Base-by-base conservation (phyloP, 2,329 filamentous ascomycete species). In the Phoma sp. region DNA sequence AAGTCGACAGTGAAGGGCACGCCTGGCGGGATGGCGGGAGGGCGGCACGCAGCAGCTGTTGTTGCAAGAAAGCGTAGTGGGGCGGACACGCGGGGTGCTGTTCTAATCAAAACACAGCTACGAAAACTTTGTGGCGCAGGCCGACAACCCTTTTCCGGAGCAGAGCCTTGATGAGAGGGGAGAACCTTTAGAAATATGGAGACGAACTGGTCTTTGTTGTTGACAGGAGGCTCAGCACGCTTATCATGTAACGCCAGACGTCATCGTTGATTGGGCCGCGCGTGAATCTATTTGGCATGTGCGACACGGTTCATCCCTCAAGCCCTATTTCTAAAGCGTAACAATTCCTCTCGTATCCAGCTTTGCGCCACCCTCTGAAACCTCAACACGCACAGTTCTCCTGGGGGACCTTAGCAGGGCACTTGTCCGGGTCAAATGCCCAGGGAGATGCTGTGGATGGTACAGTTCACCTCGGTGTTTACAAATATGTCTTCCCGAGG, bases 291-390 rank as follows among this genome's bases (percentile, higher is more conserved):
- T 47, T 52, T 36, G 51, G 53, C 61, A 56, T 57, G 61, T 64
- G 57, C 54, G 52, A 61, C 61, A 57, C 54, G 52, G 45, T 59
- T 54, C 50, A 50, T 48, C 46, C 53, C 49, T 52, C 52, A 43
- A 56, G 21, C 37, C 50, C 57, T 51, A 38, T 50, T 53, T 58
- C 33, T 46, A 55, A 48, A 40, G 38, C 49, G 37, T 49, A 36
- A 29, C 34, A 26, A 20, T 33, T 42, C 25, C 49, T 42, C 47
- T 32, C 52, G 39, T 47, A 60, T 42, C 34, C 45, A 36, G 36
- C 38, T 34, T 48, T 59, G 57, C 53, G 56, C 56, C 40, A 60
- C 61, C 37, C 39, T 53, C 54, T 63, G 60, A 63, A 64, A 63
- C 61, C 47, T 42, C 46, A 48, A 53, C 50, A 36, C 33, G 46